Conservation (phyloP, 192 early-diverging fungal genomes). For the Powellomyces hirtus region DNA sequence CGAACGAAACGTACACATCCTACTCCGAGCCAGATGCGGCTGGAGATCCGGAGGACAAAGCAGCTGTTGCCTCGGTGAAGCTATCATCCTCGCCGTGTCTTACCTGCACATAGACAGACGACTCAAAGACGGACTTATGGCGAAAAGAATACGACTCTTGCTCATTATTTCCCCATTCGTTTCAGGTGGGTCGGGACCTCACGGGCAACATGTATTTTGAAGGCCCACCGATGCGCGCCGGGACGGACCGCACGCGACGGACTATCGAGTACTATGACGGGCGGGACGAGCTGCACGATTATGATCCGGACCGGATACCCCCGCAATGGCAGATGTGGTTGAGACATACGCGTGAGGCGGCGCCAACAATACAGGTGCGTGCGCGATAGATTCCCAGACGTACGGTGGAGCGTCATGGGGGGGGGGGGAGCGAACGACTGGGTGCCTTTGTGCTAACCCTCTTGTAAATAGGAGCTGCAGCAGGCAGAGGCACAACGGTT, state of each 20-base stretch:
- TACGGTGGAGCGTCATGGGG: not conserved
- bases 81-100: too few relatives aligned
- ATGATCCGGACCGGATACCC: slow-evolving; percentile 36
- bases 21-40: too few relatives aligned
- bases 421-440: too few relatives aligned
- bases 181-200: slow-evolving; percentile 30
- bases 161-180: not conserved
- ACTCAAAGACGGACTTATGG: too few relatives aligned
- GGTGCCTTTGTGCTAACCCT: too few relatives aligned
- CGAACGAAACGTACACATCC: too few relatives aligned
- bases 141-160: too few relatives aligned
- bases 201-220: slow-evolving; percentile 49
- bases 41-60: too few relatives aligned
- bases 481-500: not conserved
- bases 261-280: slow-evolving; percentile 41
- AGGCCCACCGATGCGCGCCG: slow-evolving; percentile 24
- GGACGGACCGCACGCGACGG: slow-evolving; percentile 24
- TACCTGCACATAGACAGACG: not conserved
- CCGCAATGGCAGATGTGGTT: slow-evolving; percentile 49
- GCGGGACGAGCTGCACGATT: slow-evolving; percentile 26
- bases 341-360: slow-evolving; percentile 34
- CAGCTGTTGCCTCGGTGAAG: too few relatives aligned
- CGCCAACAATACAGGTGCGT: slow-evolving; percentile 46
- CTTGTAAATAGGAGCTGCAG: slow-evolving; percentile 15
- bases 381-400: too few relatives aligned